Base-by-base conservation (phyloP, 2,329 filamentous ascomycete genomes). In the Microdochium paspali region DNA sequence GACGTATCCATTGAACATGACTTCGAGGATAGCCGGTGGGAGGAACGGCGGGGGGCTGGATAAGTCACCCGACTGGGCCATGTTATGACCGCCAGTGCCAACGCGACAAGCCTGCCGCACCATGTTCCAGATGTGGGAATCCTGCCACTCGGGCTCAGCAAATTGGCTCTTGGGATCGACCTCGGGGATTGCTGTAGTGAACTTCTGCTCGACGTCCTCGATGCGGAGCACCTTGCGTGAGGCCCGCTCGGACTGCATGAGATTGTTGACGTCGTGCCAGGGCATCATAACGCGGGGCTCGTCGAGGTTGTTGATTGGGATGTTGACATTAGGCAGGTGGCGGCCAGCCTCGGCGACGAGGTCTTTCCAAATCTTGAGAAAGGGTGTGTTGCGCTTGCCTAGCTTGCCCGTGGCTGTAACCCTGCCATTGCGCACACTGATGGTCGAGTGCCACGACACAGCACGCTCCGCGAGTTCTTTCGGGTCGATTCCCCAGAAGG, bases 221-320 rank as follows among this genome's bases (percentile, higher is more conserved):
- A n/a, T 21, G 10, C 48, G 44, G 7, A 24, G 23, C 3, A 44
- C 45, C 13, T 44, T 30, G 23, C 10, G 4, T 5, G 12, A 46
- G 13, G 6, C 12, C 10, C 18, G 35, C 35, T 21, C 35, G 3
- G 13, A 7, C 18, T 20, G 18, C 35, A 40, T 40, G 35, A 40
- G 35, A 12, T 40, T 21, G 18, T 40, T 21, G 18, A 40, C 35
- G 12, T 40, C 15, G 6, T 28, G 20, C 0, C 53, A 50, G 1
- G 61, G 61, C 9, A 66, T 39, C 18, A 75, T 10, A 3, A 73
- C 65, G 3, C 65, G 58, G 1, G 73, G 71, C 50, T 77, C 72
- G 45, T 77, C 72, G 3, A 76, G 57, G 32, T 68, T 64, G 43
- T 75, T 77, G 13, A 74, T 57, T 0, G 74, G 59, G 23, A 76